These are phyloP conservation scores for Lactarius hatsudake DNA, from an alignment of 768 basidiomycete genomes.

Conservation along the genomic window DNA sequence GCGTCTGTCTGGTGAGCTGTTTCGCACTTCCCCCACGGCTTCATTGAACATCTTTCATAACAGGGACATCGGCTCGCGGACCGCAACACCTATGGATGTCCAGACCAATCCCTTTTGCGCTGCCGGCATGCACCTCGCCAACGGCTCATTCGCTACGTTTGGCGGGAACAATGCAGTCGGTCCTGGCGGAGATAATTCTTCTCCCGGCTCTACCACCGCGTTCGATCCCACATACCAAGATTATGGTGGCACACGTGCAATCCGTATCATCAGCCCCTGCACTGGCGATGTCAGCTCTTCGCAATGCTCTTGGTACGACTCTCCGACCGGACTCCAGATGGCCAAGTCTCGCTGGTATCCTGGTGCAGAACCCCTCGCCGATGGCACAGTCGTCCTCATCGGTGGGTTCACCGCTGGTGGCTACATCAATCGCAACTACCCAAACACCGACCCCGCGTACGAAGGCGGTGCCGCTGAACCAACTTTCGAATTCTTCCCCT, in stretches of 20 bases:
- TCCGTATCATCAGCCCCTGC: constrained; percentile 83
- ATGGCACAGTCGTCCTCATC: constrained; percentile 77
- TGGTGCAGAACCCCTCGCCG: constrained; percentile 65
- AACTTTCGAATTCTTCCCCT: constrained; percentile 81
- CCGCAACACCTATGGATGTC: constrained; percentile 66
- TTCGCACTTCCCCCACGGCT: neutral
- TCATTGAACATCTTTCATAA: neutral
- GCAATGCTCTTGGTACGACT: constrained; percentile 71
- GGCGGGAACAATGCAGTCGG: constrained; percentile 78
- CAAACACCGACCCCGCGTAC: constrained; percentile 58
- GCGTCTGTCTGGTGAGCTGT: constrained; percentile 58
- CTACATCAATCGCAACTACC: constrained; percentile 74
- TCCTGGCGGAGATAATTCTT: constrained; percentile 58
- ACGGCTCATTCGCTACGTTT: constrained; percentile 70
- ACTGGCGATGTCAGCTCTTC: constrained; percentile 43
- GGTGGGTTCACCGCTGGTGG: constrained; percentile 80
- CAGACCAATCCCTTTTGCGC: constrained; percentile 76
- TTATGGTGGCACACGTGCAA: constrained; percentile 74
- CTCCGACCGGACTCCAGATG: constrained; percentile 59
- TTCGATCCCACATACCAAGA: constrained; percentile 73
- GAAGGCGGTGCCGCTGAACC: constrained; percentile 76
- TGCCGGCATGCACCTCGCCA: constrained; percentile 79
- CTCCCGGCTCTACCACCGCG: constrained; percentile 38
- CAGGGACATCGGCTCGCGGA: constrained; percentile 62
- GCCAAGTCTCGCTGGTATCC: constrained; percentile 76